A percentile compares a stretch with the other conserved stretches of the same genome.
These are phyloP conservation scores for Suhomyces emberorum DNA, from an alignment of 805 yeast genomes.

Conservation along the genomic window DNA sequence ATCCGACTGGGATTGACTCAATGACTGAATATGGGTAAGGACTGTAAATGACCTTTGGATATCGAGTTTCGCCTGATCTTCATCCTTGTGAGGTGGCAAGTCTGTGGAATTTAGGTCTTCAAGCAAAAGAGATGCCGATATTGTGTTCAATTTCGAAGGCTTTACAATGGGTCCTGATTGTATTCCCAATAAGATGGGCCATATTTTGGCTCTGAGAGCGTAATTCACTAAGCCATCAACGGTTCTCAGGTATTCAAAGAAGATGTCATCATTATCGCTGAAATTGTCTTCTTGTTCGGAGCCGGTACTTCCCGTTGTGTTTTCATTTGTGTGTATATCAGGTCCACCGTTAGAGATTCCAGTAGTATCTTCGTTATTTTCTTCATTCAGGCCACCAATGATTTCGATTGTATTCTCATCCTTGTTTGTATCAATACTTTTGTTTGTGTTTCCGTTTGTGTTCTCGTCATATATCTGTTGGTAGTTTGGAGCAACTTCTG, in stretches of 20 bases:
- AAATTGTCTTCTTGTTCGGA: too few relatives aligned
- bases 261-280: too few relatives aligned
- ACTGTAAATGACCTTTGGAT: conserved; percentile 65
- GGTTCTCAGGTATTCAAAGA: conserved; percentile 36
- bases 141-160: conserved; percentile 3
- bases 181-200: conserved; percentile 50
- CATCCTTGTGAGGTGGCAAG: conserved; percentile 59
- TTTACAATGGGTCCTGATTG: not conserved
- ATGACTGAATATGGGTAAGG: conserved; percentile 27
- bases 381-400: too few relatives aligned
- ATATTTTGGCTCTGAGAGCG: conserved; percentile 39
- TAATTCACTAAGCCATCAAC: conserved; percentile 47
- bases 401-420: too few relatives aligned
- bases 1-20: conserved; percentile 14
- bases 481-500: too few relatives aligned
- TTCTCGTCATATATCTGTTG: too few relatives aligned
- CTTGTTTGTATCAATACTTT: too few relatives aligned
- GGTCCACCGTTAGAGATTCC: too few relatives aligned
- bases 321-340: too few relatives aligned
- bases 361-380: too few relatives aligned
- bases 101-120: conserved; percentile 19
- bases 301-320: too few relatives aligned
- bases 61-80: conserved; percentile 76
- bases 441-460: too few relatives aligned
- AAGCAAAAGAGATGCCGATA: conserved; percentile 1